Percentiles rank a stretch among this genome's conserved stretches.
phyloP scores from a whole-genome alignment of 1,284 basidiomycete species.

The Retiboletus fuscus region DNA sequence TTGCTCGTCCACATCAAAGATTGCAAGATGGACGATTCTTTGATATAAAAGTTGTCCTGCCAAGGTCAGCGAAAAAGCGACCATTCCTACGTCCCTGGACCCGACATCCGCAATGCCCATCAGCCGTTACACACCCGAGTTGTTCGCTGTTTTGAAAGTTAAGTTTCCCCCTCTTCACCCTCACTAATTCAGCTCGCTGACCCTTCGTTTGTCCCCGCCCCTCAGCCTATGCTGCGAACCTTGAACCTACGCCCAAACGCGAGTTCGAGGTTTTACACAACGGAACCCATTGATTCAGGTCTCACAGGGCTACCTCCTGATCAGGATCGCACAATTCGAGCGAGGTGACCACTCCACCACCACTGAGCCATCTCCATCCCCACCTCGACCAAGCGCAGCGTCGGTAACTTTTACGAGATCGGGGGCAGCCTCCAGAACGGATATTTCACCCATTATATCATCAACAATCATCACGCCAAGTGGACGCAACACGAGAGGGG shows the following conservation, averaged over 20 bases:
- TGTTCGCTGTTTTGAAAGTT: no score
- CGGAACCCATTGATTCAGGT: conserved; percentile 17
- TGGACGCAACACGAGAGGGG: conserved; percentile 30
- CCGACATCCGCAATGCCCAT: no score
- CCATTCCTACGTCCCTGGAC: no score
- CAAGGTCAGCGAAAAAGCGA: no score
- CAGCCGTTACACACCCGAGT: no score
- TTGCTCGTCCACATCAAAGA: no score
- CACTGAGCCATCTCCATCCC: conserved; percentile 46
- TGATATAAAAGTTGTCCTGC: no score
- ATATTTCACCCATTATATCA: conserved; percentile 29
- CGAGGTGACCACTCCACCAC: conserved; percentile 15
- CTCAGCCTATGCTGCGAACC: conserved; percentile 26
- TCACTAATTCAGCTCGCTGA: no score
- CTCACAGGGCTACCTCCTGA: conserved; percentile 32
- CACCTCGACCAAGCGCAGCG: conserved; percentile 35
- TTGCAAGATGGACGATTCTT: no score
- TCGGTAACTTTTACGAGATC: conserved; percentile 42
- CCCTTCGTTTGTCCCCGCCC: no score
- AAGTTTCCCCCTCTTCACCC: no score
- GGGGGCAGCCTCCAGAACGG: conserved; percentile 28
- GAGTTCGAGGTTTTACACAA: conserved; percentile 27
- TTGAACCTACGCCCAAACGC: conserved; percentile 8
- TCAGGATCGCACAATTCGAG: conserved; percentile 32
- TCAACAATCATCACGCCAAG: conserved; percentile 22